A percentile compares a stretch with the other conserved stretches of the same genome.
These are phyloP conservation scores for Thoreauomyces humboldtii DNA, from an alignment of 192 early-diverging fungal species.

Conservation along the genomic window DNA sequence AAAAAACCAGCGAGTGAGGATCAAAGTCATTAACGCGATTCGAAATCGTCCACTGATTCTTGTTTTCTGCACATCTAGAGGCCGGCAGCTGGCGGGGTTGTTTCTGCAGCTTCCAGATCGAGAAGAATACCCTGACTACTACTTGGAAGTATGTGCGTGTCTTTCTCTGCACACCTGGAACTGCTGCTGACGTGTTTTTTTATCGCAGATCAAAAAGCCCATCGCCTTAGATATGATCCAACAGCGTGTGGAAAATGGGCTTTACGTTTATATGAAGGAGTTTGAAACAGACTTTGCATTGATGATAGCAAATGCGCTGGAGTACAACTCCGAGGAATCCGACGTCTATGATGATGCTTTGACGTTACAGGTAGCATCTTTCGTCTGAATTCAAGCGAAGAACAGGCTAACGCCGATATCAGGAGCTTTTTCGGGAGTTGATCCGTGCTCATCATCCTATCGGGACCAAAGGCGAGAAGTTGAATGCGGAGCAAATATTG, in stretches of 20 bases:
- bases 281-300: slow-evolving; percentile 75
- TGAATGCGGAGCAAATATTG: neutral
- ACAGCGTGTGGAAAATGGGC: neutral
- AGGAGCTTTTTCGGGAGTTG: slow-evolving; percentile 20
- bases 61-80: slow-evolving; percentile 18
- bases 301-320: slow-evolving; percentile 87
- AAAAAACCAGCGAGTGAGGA: neutral
- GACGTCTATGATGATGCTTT: slow-evolving; percentile 77
- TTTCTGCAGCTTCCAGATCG: slow-evolving; percentile 39
- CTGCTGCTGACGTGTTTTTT: too few species aligned
- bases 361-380: slow-evolving; percentile 4
- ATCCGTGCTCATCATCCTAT: slow-evolving; percentile 8
- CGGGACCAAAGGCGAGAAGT: neutral
- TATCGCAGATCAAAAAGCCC: slow-evolving; percentile 48
- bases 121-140: slow-evolving; percentile 41
- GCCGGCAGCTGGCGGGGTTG: slow-evolving; percentile 28
- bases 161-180: too few species aligned
- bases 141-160: slow-evolving; percentile 37
- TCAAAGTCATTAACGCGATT: neutral
- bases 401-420: neutral
- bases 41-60: neutral
- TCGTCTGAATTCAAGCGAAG: slow-evolving; percentile 2
- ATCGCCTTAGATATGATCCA: slow-evolving; percentile 57
- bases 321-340: slow-evolving; percentile 84
- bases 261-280: slow-evolving; percentile 59